Percentiles rank a stretch among this genome's conserved stretches.
phyloP scores from a whole-genome alignment of 805 yeast genomes.

The Wickerhamomyces kurtzmanii region DNA sequence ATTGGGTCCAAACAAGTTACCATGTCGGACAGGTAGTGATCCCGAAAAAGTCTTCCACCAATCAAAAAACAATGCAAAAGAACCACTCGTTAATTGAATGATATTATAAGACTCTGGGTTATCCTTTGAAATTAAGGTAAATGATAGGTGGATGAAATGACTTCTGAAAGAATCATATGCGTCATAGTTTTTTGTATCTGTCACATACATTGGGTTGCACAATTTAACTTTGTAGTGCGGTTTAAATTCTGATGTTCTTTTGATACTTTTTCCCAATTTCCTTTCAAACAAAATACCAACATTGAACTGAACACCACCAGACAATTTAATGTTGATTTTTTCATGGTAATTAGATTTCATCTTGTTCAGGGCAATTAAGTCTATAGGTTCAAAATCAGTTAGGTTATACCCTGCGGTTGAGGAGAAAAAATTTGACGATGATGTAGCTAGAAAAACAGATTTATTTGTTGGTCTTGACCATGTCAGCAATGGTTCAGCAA shows the following conservation, averaged over 20 bases:
- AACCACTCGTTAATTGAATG: slow-evolving; percentile 65
- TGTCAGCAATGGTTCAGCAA: slow-evolving; percentile 38
- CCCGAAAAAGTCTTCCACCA: slow-evolving; percentile 92
- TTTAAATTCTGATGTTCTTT: slow-evolving; percentile 32
- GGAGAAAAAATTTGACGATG: slow-evolving; percentile 29
- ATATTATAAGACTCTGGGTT: slow-evolving; percentile 49
- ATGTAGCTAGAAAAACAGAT: slow-evolving; percentile 35
- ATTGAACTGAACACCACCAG: slow-evolving; percentile 51
- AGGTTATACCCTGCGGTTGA: slow-evolving; percentile 41
- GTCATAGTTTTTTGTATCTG: slow-evolving; percentile 50
- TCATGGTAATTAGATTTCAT: slow-evolving; percentile 25
- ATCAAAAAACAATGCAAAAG: slow-evolving; percentile 53
- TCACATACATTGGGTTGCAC: slow-evolving; percentile 43
- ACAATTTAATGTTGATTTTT: slow-evolving; percentile 44
- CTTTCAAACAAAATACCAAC: slow-evolving; percentile 54
- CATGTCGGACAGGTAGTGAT: slow-evolving; percentile 70
- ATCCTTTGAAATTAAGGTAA: slow-evolving; percentile 37
- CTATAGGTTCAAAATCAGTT: slow-evolving; percentile 13
- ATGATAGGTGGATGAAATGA: slow-evolving; percentile 67
- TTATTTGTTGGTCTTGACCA: slow-evolving; percentile 47
- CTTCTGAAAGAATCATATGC: slow-evolving; percentile 77
- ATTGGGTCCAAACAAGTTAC: slow-evolving; percentile 53
- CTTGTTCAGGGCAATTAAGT: slow-evolving; percentile 8
- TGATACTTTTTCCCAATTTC: slow-evolving; percentile 17
- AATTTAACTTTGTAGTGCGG: slow-evolving; percentile 56